Conservation (phyloP, 768 basidiomycete species). For the Suillus luteus region DNA sequence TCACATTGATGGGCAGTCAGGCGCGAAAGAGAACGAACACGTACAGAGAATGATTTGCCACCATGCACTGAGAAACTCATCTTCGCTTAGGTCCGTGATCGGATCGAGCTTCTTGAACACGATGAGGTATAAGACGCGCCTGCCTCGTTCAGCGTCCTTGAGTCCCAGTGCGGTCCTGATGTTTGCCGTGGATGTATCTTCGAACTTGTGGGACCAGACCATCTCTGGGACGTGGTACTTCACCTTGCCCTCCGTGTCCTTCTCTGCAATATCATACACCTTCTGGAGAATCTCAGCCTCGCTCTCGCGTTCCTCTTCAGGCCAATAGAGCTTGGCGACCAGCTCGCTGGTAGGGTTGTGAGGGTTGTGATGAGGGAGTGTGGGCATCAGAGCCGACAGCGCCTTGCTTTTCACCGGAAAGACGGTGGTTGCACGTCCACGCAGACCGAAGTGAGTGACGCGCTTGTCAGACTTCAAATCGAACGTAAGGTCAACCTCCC, state of each 20-base stretch:
- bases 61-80: slow-evolving; percentile 8
- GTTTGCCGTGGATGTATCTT: not conserved
- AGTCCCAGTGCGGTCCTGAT: not conserved
- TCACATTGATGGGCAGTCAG: too few relatives aligned
- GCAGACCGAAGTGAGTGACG: slow-evolving; percentile 12
- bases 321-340: slow-evolving; percentile 4
- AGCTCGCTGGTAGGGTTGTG: not conserved
- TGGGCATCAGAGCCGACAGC: not conserved
- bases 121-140: slow-evolving; percentile 13
- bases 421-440: slow-evolving; percentile 16
- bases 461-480: not conserved
- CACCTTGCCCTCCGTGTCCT: not conserved
- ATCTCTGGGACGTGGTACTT: not conserved
- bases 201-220: slow-evolving; percentile 1
- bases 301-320: not conserved
- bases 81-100: not conserved
- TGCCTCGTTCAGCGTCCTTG: not conserved
- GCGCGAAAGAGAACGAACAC: not conserved
- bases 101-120: slow-evolving; percentile 9
- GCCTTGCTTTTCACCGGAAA: not conserved
- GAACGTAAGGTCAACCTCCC: not conserved
- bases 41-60: slow-evolving; percentile 8
- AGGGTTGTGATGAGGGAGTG: not conserved
- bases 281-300: not conserved
- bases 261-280: not conserved